phyloP scores from a whole-genome alignment of 352 stramenopile genomes.

The Ophiocytium majus region DNA sequence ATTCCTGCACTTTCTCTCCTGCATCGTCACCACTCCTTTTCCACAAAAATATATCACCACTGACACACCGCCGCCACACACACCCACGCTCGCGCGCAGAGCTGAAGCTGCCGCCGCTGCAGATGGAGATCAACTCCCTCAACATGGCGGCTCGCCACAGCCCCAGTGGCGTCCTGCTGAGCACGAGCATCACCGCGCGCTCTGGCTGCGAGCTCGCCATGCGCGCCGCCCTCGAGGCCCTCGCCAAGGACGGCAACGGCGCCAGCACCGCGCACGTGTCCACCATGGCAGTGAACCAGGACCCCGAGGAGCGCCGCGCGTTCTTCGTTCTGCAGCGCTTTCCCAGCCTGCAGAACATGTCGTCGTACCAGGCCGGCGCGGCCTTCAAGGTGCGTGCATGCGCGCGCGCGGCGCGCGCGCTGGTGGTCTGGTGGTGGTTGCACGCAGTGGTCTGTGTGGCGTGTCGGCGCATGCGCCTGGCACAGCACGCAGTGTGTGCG shows the following conservation, averaged over 20 bases:
- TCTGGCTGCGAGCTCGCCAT: conserved; percentile 41
- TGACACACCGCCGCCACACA: not conserved
- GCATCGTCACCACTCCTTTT: too few species aligned
- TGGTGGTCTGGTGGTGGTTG: too few species aligned
- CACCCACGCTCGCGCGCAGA: conserved; percentile 10
- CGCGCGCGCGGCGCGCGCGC: too few species aligned
- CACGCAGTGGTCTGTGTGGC: too few species aligned
- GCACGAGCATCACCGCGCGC: conserved; percentile 38
- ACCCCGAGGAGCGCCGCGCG: conserved; percentile 40
- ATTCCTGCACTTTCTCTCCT: too few species aligned
- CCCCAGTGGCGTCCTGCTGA: conserved; percentile 41
- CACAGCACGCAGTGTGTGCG: too few species aligned
- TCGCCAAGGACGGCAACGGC: conserved; percentile 29
- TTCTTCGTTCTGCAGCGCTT: conserved; percentile 57
- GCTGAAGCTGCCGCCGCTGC: conserved; percentile 35
- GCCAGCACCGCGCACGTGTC: conserved; percentile 37
- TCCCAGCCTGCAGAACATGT: conserved; percentile 46
- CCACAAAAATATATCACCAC: not conserved
- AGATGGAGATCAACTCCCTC: conserved; percentile 51
- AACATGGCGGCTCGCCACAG: conserved; percentile 24
- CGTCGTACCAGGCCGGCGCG: conserved; percentile 41
- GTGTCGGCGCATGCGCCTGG: too few species aligned
- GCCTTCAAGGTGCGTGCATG: conserved; percentile 36
- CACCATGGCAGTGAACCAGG: conserved; percentile 54
- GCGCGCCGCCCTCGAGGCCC: conserved; percentile 36